Base-by-base conservation (phyloP, 108 stramenopile genomes). In the Nitzschia inconspicua region DNA sequence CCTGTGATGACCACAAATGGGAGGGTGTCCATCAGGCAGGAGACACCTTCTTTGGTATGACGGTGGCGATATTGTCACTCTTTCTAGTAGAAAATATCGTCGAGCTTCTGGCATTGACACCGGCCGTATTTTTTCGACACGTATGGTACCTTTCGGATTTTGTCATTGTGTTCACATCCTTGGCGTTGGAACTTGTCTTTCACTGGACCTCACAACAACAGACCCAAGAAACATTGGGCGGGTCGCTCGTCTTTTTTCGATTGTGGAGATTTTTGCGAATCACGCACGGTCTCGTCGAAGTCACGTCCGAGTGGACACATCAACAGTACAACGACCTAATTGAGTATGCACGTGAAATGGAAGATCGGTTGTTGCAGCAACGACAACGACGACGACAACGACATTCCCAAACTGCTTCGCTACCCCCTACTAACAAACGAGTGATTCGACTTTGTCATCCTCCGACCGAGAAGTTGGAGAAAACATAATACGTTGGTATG, bases 211-310 rank as follows among this genome's bases (percentile, higher is more conserved):
- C 32, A n/a, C 63, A 65, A n/a, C 69, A n/a, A 42, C 65, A 11
- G 60, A 56, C 18, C 25, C 61, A 18, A 25, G 26, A 51, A 7
- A 50, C 46, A 28, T 36, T 59, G 3, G 19, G 27, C n/a, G 66
- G 70, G 3, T 42, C 72, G 16, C 35, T 78, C 16, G 55, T 78
- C 37, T 40, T 80, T 20, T 68, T 32, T n/a, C 65, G 83, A 13
- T 3, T 80, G 0, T 85, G 83, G 83, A 43, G 83, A 9, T 85
- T 85, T 50, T 51, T 85, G 11, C 69, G 83, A 13, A 80, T 85
- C 30, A 65, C 73, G 34, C 81, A 82, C 50, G 81, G 83, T 2
- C 44, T 84, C 35, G 36, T 80, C 14, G 83, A 78, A 46, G 70
- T 72, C 3, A 68, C 76, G 14, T 35, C 50, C 4, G 82, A 83